Conservation (phyloP, 1,139 yeast species). For the Taphrina sp. region DNA sequence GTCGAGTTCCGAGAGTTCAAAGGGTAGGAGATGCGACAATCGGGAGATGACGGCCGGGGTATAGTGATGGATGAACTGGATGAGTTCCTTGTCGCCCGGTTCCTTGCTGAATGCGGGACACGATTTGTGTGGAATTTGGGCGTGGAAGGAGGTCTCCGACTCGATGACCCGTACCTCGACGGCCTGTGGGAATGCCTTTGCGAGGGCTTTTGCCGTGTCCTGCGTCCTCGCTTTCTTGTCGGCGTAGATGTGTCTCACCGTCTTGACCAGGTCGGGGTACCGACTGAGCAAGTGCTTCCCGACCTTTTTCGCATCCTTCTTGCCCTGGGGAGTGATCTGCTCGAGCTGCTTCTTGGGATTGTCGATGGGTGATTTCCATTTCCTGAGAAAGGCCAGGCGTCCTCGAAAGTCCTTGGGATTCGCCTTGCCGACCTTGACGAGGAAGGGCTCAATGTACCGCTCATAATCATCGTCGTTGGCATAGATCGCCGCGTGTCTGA, state of each 20-base stretch:
- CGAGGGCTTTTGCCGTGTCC: conserved; percentile 27
- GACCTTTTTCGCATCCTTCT: conserved; percentile 17
- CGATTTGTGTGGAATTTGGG: conserved; percentile 29
- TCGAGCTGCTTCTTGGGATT: conserved; percentile 21
- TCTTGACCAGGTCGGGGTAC: conserved; percentile 7
- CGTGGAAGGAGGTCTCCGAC: conserved; percentile 25
- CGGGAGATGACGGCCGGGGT: conserved; percentile 19
- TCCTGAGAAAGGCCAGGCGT: conserved; percentile 8
- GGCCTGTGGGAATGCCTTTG: conserved; percentile 15
- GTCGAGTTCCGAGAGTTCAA: conserved; percentile 4
- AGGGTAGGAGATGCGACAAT: not conserved
- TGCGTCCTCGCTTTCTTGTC: conserved; percentile 28
- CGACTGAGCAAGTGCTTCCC: conserved; percentile 28
- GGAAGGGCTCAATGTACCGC: conserved; percentile 24
- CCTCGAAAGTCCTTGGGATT: conserved; percentile 21
- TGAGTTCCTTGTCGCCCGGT: conserved; percentile 24
- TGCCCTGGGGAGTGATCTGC: conserved; percentile 28
- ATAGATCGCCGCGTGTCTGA: conserved; percentile 29
- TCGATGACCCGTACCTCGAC: conserved; percentile 16
- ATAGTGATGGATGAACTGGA: conserved; percentile 18
- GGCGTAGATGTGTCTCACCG: conserved; percentile 25
- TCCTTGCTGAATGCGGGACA: conserved; percentile 27
- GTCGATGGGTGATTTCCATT: conserved; percentile 23
- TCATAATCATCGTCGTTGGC: conserved; percentile 31
- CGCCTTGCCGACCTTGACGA: conserved; percentile 12